These are phyloP conservation scores for Pseudocercospora eumusae DNA, from an alignment of 2,329 filamentous ascomycete species.

Conservation along the genomic window DNA sequence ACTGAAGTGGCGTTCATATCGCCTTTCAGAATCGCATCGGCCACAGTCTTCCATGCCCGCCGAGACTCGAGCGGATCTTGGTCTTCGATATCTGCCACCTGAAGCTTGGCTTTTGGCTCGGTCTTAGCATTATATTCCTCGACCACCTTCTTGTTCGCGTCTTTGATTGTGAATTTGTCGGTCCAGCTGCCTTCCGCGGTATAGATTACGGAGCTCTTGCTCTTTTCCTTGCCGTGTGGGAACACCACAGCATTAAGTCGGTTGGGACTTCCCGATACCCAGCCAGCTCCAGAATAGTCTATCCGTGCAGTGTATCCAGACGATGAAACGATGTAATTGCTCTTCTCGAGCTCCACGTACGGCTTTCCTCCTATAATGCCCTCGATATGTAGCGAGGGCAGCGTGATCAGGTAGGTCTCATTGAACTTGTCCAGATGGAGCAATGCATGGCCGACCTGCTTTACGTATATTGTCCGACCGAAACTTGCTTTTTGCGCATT, in stretches of 20 bases:
- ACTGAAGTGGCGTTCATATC: constrained; percentile 78
- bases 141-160: constrained; percentile 56
- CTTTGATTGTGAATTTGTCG: constrained; percentile 74
- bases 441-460: constrained; percentile 74
- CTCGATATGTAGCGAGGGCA: constrained; percentile 90
- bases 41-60: constrained; percentile 84
- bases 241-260: constrained; percentile 76
- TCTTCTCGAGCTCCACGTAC: constrained; percentile 86
- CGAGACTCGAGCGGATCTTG: constrained; percentile 88
- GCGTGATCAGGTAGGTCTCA: constrained; percentile 85
- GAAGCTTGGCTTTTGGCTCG: constrained; percentile 63
- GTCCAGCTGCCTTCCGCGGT: constrained; percentile 91
- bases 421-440: constrained; percentile 67
- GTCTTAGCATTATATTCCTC: constrained; percentile 51
- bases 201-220: constrained; percentile 64
- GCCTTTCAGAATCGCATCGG: constrained; percentile 73
- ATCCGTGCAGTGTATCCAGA: constrained; percentile 86
- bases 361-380: constrained; percentile 83
- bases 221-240: constrained; percentile 66
- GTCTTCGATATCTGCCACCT: constrained; percentile 69
- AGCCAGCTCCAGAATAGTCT: constrained; percentile 90
- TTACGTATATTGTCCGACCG: constrained; percentile 88
- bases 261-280: constrained; percentile 96
- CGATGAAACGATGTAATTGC: constrained; percentile 81
- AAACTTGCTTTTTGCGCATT: constrained; percentile 97